Evolutionary conservation across 371 early-diverging fungal genomes (phyloP).

Genomic region (Dinochytrium kinnereticum): DNA sequence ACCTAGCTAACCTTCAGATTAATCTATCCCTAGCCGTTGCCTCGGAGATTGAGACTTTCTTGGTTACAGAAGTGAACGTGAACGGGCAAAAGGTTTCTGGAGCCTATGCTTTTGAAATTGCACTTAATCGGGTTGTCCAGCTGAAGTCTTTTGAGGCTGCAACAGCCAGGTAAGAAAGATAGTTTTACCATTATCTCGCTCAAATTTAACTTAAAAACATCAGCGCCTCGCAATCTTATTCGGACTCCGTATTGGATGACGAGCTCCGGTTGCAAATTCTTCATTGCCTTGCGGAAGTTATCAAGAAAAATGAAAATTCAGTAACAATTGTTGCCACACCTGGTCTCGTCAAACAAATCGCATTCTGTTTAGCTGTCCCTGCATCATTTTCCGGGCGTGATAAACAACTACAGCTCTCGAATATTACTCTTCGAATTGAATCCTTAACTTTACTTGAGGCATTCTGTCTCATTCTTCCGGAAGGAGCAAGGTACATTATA

Average conservation of each 20-base stretch:
- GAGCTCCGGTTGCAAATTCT: constrained; percentile 26
- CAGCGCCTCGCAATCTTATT: constrained; percentile 19
- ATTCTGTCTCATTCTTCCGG: background rate
- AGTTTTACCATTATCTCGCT: background rate
- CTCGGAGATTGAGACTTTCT: background rate
- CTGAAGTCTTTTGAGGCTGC: background rate
- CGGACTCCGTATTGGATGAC: constrained; percentile 23
- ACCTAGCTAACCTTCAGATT: constrained; percentile 7
- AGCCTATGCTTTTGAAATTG: constrained; percentile 3
- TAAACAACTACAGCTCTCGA: constrained; percentile 6
- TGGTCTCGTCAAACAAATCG: constrained; percentile 20
- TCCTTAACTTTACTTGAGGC: constrained; percentile 1
- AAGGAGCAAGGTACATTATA: background rate
- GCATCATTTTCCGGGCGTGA: background rate
- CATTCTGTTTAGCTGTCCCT: background rate
- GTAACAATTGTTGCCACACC: background rate
- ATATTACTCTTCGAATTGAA: constrained; percentile 9
- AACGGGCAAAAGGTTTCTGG: background rate
- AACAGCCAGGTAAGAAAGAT: background rate
- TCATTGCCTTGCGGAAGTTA: constrained; percentile 20
- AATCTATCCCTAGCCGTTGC: constrained; percentile 10
- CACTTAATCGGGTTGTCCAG: constrained; percentile 6
- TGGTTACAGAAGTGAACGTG: background rate
- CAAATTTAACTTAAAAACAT: background rate
- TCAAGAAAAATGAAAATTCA: background rate